Base-by-base conservation (phyloP, 805 yeast species). In the Maudiozyma barnettii region DNA sequence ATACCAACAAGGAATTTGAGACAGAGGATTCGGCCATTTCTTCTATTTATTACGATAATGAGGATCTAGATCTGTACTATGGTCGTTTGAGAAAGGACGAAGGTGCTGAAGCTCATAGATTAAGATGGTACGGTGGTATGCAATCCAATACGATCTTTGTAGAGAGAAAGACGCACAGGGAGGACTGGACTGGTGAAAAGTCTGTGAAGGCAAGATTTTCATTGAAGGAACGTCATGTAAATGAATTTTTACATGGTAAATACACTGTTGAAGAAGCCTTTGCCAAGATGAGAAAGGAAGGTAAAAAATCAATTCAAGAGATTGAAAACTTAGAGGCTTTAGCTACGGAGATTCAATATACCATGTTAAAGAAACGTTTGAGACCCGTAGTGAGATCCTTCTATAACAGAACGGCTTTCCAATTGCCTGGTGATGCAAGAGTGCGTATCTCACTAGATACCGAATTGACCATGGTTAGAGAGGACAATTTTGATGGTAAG, bases 51-150 rank as follows among this genome's bases (percentile, higher is more conserved):
- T 93, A 83, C 60, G 99, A 93, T 68, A 87, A 93, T 66, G 76
- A 81, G 55, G 81, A 82, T 53, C 77, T 93, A 75, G 97, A 93
- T 58, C 74, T 93, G 49, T 93, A 93, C 68, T 84, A 87, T 56
- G 99, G 99, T 33, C 80, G 99, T 67, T 75, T 93, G 59, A 80
- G 93, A 64, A 93, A 93, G 68, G 93, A 88, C 59, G 99, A 93
- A 73, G 99, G 99, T 66, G 99, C 99, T 5, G 99, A 93, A 69
- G 98, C 98, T 20, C 89, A 91, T 54, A 82, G 99, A 70, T 75
- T 93, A 63, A 82, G 99, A 72, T 93, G 99, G 99, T 93, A 93
- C 65, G 99, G 99, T 63, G 96, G 96, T 47, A 93, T 93, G 99
- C 75, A 77, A 46, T 76, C 90, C 1, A 96, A 91, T 56, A 86